Percentiles rank a stretch among this genome's conserved stretches.
phyloP scores from a whole-genome alignment of 2,329 filamentous ascomycete genomes.

The Fusarium bulbicola region DNA sequence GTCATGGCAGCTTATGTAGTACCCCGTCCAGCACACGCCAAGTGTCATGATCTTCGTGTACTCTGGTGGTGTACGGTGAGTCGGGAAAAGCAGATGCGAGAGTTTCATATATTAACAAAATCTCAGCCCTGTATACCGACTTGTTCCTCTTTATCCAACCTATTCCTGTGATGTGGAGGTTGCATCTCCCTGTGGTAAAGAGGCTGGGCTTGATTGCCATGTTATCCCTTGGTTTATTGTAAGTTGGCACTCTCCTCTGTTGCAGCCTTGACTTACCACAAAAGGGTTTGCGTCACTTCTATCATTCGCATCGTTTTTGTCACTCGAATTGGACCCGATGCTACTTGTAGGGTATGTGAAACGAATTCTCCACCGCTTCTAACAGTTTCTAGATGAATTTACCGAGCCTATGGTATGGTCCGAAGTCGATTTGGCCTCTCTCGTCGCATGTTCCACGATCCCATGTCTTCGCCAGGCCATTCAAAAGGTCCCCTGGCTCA shows the following conservation, averaged over 20 bases:
- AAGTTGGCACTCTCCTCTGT: not conserved
- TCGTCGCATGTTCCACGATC: slow-evolving; percentile 47
- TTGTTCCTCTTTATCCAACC: slow-evolving; percentile 50
- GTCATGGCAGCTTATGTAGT: slow-evolving; percentile 42
- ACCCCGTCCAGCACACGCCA: slow-evolving; percentile 21
- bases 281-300: slow-evolving; percentile 40
- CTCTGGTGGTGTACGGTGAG: slow-evolving; percentile 48
- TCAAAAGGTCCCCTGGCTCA: slow-evolving; percentile 43
- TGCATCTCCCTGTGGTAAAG: slow-evolving; percentile 46
- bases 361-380: not conserved
- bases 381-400: slow-evolving; percentile 33
- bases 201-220: slow-evolving; percentile 42
- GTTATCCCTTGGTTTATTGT: slow-evolving; percentile 44
- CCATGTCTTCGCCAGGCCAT: slow-evolving; percentile 45
- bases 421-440: slow-evolving; percentile 44
- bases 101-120: not conserved
- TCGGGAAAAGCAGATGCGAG: no score
- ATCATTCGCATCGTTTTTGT: slow-evolving; percentile 43
- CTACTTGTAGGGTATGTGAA: slow-evolving; percentile 36
- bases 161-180: slow-evolving; percentile 49
- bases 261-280: not conserved
- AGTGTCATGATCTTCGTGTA: slow-evolving; percentile 42
- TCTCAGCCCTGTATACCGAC: slow-evolving; percentile 44
- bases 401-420: slow-evolving; percentile 45
- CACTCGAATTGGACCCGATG: slow-evolving; percentile 36